Evolutionary conservation across 2,329 filamentous ascomycete species (phyloP).

Genomic region (Colletotrichum cereale): DNA sequence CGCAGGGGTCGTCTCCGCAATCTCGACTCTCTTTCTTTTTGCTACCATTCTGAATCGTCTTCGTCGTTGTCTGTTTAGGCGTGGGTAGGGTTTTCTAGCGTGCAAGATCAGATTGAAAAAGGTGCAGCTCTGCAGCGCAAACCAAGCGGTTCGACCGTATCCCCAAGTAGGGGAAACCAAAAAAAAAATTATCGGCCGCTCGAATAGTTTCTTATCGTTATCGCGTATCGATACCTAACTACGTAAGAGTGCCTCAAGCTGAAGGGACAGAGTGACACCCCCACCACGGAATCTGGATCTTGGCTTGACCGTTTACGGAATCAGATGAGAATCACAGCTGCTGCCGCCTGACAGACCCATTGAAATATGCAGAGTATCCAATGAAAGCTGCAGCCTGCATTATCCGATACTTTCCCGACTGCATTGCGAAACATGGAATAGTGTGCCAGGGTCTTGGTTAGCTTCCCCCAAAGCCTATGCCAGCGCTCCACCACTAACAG

Average conservation of each 20-base stretch:
- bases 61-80: slow-evolving; percentile 23
- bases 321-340: slow-evolving; percentile 17
- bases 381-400: slow-evolving; percentile 24
- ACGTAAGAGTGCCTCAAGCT: background rate
- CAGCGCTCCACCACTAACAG: slow-evolving; percentile 39
- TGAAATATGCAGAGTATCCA: background rate
- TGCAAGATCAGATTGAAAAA: slow-evolving; percentile 25
- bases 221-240: slow-evolving; percentile 41
- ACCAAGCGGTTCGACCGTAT: background rate
- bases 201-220: slow-evolving; percentile 30
- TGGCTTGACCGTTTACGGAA: slow-evolving; percentile 5
- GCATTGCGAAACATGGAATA: slow-evolving; percentile 41
- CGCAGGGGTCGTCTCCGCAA: slow-evolving; percentile 43
- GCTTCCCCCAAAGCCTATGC: slow-evolving; percentile 32
- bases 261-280: slow-evolving; percentile 17
- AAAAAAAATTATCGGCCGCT: slow-evolving; percentile 33
- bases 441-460: slow-evolving; percentile 38
- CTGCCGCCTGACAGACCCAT: slow-evolving; percentile 2
- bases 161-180: background rate
- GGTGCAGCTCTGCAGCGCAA: slow-evolving; percentile 3
- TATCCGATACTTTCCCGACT: slow-evolving; percentile 38
- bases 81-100: slow-evolving; percentile 15
- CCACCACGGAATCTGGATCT: slow-evolving; percentile 23
- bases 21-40: slow-evolving; percentile 63
- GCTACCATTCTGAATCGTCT: slow-evolving; percentile 51